A percentile compares a stretch with the other conserved stretches of the same genome.
phyloP scores from a whole-genome alignment of 148 eudicot genomes.

The Vaccinium vitisidaea region DNA sequence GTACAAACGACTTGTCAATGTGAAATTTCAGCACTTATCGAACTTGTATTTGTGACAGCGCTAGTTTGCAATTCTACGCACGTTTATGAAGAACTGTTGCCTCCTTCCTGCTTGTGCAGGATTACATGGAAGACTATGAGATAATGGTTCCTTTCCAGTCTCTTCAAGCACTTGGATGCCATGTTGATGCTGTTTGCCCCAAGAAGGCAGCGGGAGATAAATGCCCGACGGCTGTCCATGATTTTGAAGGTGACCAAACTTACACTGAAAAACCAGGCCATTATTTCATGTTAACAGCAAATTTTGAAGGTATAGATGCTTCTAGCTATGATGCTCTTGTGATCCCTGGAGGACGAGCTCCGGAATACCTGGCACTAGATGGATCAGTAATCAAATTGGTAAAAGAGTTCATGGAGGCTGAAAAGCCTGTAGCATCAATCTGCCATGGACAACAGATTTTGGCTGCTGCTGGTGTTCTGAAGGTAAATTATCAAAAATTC shows the following conservation, averaged over 20 bases:
- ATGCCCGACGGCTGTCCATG: slow-evolving; percentile 91
- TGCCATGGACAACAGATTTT: slow-evolving; percentile 99
- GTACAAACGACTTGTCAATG: not conserved
- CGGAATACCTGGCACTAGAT: slow-evolving; percentile 91
- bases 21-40: not conserved
- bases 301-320: slow-evolving; percentile 57
- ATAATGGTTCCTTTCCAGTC: slow-evolving; percentile 93
- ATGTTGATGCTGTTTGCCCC: slow-evolving; percentile 94
- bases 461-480: slow-evolving; percentile 94
- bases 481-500: slow-evolving; percentile 42
- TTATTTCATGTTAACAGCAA: slow-evolving; percentile 65
- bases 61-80: not conserved
- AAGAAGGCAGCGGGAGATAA: slow-evolving; percentile 69
- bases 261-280: slow-evolving; percentile 97
- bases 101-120: slow-evolving; percentile 39
- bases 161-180: slow-evolving; percentile 93
- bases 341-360: slow-evolving; percentile 98
- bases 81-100: not conserved
- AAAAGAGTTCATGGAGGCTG: slow-evolving; percentile 67
- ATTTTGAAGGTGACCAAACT: slow-evolving; percentile 98
- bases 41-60: not conserved
- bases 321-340: slow-evolving; percentile 93
- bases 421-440: slow-evolving; percentile 92
- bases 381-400: slow-evolving; percentile 67
- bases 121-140: slow-evolving; percentile 98